Evolutionary conservation across 345 rosid genomes (phyloP).

Genomic region (sweet orange (Citrus sinensis)): DVS_A1.0 CM039163.1:49417001-49417500

Average conservation of each 20-base stretch:
- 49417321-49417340: conserved; percentile 51
- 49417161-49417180: not conserved
- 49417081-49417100: not conserved
- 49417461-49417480: not conserved
- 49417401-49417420: conserved; percentile 42
- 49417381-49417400: conserved; percentile 35
- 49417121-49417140: not conserved
- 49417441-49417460: not conserved
- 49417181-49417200: not conserved
- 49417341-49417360: conserved; percentile 47
- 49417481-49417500: not conserved
- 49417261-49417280: conserved; percentile 5
- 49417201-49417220: not conserved
- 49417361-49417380: conserved; percentile 38
- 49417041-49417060: conserved; percentile 30
- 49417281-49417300: conserved; percentile 55
- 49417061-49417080: conserved; percentile 29
- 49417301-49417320: conserved; percentile 61
- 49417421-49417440: conserved; percentile 20
- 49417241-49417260: not conserved
- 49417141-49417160: not conserved
- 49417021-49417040: conserved; percentile 32
- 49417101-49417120: not conserved
- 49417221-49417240: not conserved
- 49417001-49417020: conserved; percentile 46